phyloP scores from a whole-genome alignment of 768 basidiomycete genomes.

The Tulasnella sp. region DNA sequence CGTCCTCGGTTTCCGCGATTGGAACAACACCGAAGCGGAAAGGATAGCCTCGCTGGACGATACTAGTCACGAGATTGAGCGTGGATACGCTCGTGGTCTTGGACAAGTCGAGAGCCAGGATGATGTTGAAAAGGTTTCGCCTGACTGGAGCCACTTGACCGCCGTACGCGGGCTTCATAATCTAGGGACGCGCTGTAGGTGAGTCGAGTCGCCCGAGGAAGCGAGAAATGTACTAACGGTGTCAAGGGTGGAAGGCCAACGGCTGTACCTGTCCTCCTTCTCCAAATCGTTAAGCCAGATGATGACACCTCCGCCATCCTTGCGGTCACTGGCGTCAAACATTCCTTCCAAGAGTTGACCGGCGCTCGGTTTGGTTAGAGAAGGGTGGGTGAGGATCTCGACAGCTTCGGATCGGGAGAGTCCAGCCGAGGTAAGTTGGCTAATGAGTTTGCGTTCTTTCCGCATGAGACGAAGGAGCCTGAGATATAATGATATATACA shows the following conservation, averaged over 20 bases:
- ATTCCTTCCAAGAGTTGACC: constrained; percentile 48
- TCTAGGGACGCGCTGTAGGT: constrained; percentile 27
- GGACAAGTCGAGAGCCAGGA: constrained; percentile 74
- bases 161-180: constrained; percentile 68
- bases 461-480: constrained; percentile 60
- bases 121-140: constrained; percentile 72
- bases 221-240: constrained; percentile 27
- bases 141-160: constrained; percentile 66
- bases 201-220: neutral
- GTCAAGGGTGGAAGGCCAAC: constrained; percentile 41
- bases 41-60: constrained; percentile 56
- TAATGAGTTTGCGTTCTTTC: constrained; percentile 55
- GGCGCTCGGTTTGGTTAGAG: constrained; percentile 43
- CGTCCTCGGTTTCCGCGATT: constrained; percentile 40
- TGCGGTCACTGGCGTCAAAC: constrained; percentile 84
- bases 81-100: constrained; percentile 47
- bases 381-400: constrained; percentile 57
- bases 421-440: constrained; percentile 48
- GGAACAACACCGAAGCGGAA: constrained; percentile 84
- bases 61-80: constrained; percentile 34
- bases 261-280: constrained; percentile 56
- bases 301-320: constrained; percentile 63
- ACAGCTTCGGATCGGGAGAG: constrained; percentile 54
- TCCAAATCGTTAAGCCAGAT: constrained; percentile 89
- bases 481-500: neutral